phyloP scores from a whole-genome alignment of 1,284 basidiomycete species.

The Bjerkandera adusta region DNA sequence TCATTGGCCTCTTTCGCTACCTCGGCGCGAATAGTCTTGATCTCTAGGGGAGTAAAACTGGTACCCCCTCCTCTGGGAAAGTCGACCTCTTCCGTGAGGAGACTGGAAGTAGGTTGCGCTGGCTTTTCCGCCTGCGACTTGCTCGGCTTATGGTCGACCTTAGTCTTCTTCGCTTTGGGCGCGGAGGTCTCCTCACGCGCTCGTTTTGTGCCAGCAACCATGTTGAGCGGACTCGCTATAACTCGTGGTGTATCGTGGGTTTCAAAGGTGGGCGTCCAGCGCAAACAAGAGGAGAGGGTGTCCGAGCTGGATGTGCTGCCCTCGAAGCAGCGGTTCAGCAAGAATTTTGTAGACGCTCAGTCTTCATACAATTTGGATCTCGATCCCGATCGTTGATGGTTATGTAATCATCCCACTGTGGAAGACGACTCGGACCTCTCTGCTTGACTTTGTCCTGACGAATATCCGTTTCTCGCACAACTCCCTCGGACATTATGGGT shows the following conservation, averaged over 20 bases:
- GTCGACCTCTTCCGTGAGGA: slow-evolving; percentile 78
- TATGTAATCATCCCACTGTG: not conserved
- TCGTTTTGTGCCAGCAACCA: slow-evolving; percentile 48
- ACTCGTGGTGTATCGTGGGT: not conserved
- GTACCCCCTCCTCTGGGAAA: slow-evolving; percentile 92
- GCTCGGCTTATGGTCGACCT: slow-evolving; percentile 32
- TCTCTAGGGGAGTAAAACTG: slow-evolving; percentile 86
- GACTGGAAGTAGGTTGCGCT: slow-evolving; percentile 32
- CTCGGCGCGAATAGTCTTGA: slow-evolving; percentile 84
- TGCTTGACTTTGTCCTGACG: not conserved
- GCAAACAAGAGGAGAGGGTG: not conserved
- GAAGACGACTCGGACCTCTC: not conserved
- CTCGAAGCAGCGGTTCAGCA: not conserved
- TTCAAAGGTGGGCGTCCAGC: not conserved
- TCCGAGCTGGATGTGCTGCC: not conserved
- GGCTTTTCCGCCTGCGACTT: slow-evolving; percentile 25
- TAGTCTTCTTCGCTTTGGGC: slow-evolving; percentile 57
- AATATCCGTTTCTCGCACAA: not conserved
- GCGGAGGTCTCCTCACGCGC: slow-evolving; percentile 48
- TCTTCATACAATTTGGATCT: slow-evolving; percentile 8
- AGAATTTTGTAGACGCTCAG: slow-evolving; percentile 8
- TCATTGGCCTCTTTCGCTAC: slow-evolving; percentile 86
- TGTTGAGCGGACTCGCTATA: too few relatives aligned
- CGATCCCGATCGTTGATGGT: slow-evolving; percentile 1
- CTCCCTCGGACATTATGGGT: slow-evolving; percentile 21